These are phyloP conservation scores for Penicillium verhagenii DNA, from an alignment of 495 filamentous ascomycete genomes.

Conservation along the genomic window DNA sequence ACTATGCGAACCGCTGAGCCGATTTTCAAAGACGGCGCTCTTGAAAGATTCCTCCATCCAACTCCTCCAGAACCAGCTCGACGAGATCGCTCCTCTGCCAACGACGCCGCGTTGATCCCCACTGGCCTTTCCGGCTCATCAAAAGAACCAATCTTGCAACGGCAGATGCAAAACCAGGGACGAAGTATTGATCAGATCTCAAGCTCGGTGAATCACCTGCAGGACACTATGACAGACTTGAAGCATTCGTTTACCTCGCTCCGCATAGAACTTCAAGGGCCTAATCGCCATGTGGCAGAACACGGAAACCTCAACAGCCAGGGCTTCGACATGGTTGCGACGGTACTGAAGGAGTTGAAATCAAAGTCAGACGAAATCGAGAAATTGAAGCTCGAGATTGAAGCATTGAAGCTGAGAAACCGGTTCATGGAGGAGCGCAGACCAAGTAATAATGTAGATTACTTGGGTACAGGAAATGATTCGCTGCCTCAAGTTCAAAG, in stretches of 20 bases:
- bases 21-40: constrained; percentile 35
- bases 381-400: constrained; percentile 45
- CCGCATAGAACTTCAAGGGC: constrained; percentile 42
- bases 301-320: constrained; percentile 11
- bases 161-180: constrained; percentile 44
- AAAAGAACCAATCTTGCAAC: constrained; percentile 22
- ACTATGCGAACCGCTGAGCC: constrained; percentile 47
- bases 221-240: constrained; percentile 47
- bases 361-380: constrained; percentile 48
- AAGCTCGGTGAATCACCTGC: constrained; percentile 43
- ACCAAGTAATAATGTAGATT: constrained; percentile 8
- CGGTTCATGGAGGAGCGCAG: constrained; percentile 37
- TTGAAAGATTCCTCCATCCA: constrained; percentile 31
- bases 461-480: constrained; percentile 6
- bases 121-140: constrained; percentile 18
- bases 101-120: constrained; percentile 32
- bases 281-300: constrained; percentile 21
- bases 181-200: constrained; percentile 46
- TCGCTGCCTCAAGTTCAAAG: constrained; percentile 36
- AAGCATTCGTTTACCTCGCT: constrained; percentile 45
- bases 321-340: constrained; percentile 44
- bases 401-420: constrained; percentile 43
- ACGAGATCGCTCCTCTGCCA: constrained; percentile 18
- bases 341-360: constrained; percentile 45
- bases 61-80: constrained; percentile 23